phyloP scores from a whole-genome alignment of 2,329 filamentous ascomycete genomes.

The Sordariomycetes sp. region DNA sequence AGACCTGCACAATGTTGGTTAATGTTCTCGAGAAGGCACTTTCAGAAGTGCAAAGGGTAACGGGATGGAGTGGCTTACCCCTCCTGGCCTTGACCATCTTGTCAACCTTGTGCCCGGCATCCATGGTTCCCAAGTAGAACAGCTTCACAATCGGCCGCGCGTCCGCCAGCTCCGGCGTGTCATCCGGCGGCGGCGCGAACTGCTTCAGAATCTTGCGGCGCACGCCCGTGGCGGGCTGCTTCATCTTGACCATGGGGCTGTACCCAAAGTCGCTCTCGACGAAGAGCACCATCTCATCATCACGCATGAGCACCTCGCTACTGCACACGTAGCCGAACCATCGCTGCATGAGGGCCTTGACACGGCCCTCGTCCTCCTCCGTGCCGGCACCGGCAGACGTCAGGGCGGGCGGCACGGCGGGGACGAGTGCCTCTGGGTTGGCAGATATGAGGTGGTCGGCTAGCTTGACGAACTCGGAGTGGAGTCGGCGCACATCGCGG shows the following conservation, averaged over 20 bases:
- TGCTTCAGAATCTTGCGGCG: conserved; percentile 94
- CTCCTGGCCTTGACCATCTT: conserved; percentile 83
- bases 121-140: conserved; percentile 93
- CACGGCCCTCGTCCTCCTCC: conserved; percentile 83
- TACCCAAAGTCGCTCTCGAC: conserved; percentile 99
- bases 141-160: conserved; percentile 86
- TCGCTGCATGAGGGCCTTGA: conserved; percentile 82
- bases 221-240: conserved; percentile 93
- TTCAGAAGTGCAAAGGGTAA: background rate
- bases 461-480: conserved; percentile 95
- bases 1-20: conserved; percentile 47
- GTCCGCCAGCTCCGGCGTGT: conserved; percentile 87
- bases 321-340: conserved; percentile 92
- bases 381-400: conserved; percentile 92
- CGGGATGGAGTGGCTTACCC: conserved; percentile 45
- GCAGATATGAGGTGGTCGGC: conserved; percentile 91
- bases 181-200: conserved; percentile 93
- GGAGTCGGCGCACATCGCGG: conserved; percentile 88
- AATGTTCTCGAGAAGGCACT: background rate
- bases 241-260: conserved; percentile 87
- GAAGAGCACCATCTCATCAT: conserved; percentile 96
- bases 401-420: conserved; percentile 86
- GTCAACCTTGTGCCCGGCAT: conserved; percentile 94
- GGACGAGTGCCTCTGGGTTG: conserved; percentile 92
- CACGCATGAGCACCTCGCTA: conserved; percentile 85